phyloP scores from a whole-genome alignment of 2,329 filamentous ascomycete genomes.

The Intubia oerlemansii region DNA sequence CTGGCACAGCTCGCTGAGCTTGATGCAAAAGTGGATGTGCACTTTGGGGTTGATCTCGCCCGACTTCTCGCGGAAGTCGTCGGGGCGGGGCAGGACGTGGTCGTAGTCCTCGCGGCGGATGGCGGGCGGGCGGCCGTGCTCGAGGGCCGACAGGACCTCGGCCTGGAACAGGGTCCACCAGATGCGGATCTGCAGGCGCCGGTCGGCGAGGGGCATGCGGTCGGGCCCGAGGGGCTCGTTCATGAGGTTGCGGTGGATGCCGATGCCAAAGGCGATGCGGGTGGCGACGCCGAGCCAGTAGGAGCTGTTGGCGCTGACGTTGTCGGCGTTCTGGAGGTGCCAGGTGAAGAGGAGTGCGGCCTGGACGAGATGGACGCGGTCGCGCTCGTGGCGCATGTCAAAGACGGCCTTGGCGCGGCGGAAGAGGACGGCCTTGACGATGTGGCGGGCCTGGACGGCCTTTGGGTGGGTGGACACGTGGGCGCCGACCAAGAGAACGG shows the following conservation, averaged over 20 bases:
- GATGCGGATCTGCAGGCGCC: conserved; percentile 10
- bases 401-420: conserved; percentile 4
- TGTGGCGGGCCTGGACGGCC: conserved; percentile 2
- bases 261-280: conserved; percentile 3
- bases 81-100: conserved; percentile 19
- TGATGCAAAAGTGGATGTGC: not conserved
- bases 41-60: not conserved
- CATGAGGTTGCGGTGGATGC: conserved; percentile 3
- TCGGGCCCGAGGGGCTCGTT: conserved; percentile 4
- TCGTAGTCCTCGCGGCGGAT: conserved; percentile 30
- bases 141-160: conserved; percentile 15
- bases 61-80: conserved; percentile 16
- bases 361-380: conserved; percentile 4
- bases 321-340: conserved; percentile 5
- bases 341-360: conserved; percentile 4
- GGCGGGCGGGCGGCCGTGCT: conserved; percentile 28
- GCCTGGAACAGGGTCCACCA: conserved; percentile 21
- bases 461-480: conserved; percentile 3
- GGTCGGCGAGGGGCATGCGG: conserved; percentile 4
- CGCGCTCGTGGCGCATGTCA: conserved; percentile 4
- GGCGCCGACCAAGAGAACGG: conserved; percentile 3
- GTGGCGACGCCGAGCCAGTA: conserved; percentile 4
- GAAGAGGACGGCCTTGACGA: conserved; percentile 4
- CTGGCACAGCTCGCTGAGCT: conserved; percentile 2
- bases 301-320: conserved; percentile 2